Conservation (phyloP, 2,329 filamentous ascomycete genomes). For the Pezicula carpinea region DNA sequence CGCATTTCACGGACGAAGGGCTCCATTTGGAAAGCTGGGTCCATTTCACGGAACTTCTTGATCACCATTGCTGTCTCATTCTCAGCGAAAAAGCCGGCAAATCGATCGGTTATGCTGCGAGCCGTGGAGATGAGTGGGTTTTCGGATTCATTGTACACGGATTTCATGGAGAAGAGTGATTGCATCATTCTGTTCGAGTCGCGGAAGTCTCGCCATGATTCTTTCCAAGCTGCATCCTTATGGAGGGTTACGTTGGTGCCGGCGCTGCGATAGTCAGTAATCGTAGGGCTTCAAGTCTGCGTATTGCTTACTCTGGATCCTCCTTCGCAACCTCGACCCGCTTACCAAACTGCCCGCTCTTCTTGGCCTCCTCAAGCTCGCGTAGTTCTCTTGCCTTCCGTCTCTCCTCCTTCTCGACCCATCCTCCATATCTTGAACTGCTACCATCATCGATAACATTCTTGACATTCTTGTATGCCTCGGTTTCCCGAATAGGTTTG, state of each 20-base stretch:
- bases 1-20: conserved; percentile 92
- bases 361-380: conserved; percentile 56
- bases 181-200: conserved; percentile 87
- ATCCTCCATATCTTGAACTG: conserved; percentile 92
- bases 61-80: conserved; percentile 98
- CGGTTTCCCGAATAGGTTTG: conserved; percentile 86
- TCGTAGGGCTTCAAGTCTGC: conserved; percentile 11
- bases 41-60: conserved; percentile 96
- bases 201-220: conserved; percentile 95
- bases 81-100: conserved; percentile 95
- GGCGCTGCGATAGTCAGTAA: conserved; percentile 56
- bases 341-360: conserved; percentile 31
- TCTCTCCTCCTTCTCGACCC: conserved; percentile 94
- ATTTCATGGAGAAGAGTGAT: conserved; percentile 79
- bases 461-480: conserved; percentile 92
- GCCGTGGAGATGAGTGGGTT: conserved; percentile 89
- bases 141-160: conserved; percentile 90
- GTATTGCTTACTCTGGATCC: conserved; percentile 72
- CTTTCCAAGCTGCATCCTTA: conserved; percentile 97
- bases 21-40: conserved; percentile 90
- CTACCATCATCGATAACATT: conserved; percentile 95
- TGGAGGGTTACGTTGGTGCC: conserved; percentile 92
- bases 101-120: conserved; percentile 85
- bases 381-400: conserved; percentile 70
- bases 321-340: conserved; percentile 65